Evolutionary conservation across 2,329 filamentous ascomycete species (phyloP), one percentile per base, ranked within the genome.

Genomic region (Blastomyces silverae): DNA sequence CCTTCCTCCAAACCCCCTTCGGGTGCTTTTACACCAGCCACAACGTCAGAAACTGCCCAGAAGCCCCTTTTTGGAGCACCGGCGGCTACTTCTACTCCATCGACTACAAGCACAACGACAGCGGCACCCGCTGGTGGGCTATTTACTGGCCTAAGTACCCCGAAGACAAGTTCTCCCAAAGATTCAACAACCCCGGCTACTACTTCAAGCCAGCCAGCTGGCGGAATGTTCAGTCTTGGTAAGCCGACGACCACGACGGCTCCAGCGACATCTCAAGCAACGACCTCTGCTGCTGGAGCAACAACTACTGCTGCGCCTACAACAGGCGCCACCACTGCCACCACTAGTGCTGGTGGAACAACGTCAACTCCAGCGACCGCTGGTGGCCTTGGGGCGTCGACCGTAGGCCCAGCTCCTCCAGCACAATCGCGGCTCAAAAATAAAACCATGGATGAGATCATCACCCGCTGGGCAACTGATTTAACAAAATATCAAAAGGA

Each of bases 381-480:
- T 66, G 13, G 68, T 73, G 37, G 61, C 37, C 79, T 93, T 60
- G 87, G 86, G 22, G 86, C 87, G 37, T 95, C 92, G 1, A 96
- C 90, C 3, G 82, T 86, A 44, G 92, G 92, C 0, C 91, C 92
- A 1, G 81, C 88, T 2, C 93, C 94, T 20, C 88, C 92, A 65
- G 79, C 82, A 1, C 87, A 95, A 72, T 94, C 93, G 3, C 89
- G 94, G 37, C 82, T 99, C 48, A 96, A 96, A 82, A 96, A 97
- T 78, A 97, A 96, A 80, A 96, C 93, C 0, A 97, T 99, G 90
- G 94, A 99, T 73, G 94, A 99, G 75, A 97, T 99, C 68, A 92
- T 99, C 69, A 97, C 91, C 3, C 87, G 92, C 42, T 99, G 94
- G 94, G 94, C 94, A 1, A 91, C 92, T 0, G 94, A 97, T 73